Conservation (phyloP, 805 yeast species). For the Cyberlindnera xishuangbannaensis region DNA sequence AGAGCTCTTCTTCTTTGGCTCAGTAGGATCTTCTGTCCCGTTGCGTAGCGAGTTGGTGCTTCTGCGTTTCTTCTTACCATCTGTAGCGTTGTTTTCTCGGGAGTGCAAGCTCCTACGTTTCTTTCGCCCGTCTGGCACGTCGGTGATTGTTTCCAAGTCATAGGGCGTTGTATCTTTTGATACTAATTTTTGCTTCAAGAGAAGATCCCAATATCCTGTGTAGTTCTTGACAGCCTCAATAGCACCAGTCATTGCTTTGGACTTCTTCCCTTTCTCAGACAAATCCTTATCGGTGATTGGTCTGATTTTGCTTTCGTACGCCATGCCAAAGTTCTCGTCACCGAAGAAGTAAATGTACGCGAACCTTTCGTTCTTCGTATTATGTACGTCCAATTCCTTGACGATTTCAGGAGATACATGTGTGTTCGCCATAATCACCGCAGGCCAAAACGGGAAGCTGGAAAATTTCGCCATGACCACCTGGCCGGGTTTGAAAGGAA, state of each 20-base stretch:
- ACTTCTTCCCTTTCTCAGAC: not conserved
- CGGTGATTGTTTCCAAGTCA: not conserved
- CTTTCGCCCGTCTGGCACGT: not conserved
- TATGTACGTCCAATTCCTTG: too few species aligned
- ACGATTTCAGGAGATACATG: not conserved
- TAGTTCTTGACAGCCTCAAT: slow-evolving; percentile 1
- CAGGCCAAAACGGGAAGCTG: slow-evolving; percentile 7
- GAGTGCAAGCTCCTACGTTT: not conserved
- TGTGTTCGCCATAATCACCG: slow-evolving; percentile 5
- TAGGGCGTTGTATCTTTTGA: not conserved
- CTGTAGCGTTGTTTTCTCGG: too few species aligned
- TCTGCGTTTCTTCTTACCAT: too few species aligned
- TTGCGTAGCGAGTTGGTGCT: too few species aligned
- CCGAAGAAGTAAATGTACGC: slow-evolving; percentile 7
- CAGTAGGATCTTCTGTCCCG: not conserved
- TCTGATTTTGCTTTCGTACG: not conserved
- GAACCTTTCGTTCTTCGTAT: not conserved
- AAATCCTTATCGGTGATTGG: not conserved
- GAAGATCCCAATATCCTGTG: slow-evolving; percentile 2
- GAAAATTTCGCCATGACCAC: slow-evolving; percentile 7
- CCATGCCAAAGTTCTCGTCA: slow-evolving; percentile 4
- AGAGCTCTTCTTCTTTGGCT: not conserved
- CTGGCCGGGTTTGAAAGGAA: slow-evolving; percentile 7
- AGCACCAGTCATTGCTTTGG: not conserved
- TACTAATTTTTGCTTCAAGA: not conserved